phyloP scores from a whole-genome alignment of 768 basidiomycete genomes.

The Psilocybe cyanescens region DNA sequence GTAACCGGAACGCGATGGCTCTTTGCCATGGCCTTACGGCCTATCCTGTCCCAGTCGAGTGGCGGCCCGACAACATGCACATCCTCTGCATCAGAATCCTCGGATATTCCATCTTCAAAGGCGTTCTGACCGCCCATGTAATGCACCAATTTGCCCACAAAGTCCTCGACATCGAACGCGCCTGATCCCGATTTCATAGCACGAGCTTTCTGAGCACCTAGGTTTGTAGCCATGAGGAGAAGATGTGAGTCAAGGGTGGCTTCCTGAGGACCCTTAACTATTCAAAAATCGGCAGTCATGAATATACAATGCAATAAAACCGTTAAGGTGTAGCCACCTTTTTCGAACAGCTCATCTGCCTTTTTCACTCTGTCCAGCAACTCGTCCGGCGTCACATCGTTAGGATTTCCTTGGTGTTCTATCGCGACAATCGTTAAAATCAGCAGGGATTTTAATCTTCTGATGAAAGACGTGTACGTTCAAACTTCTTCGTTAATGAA shows the following conservation, averaged over 20 bases:
- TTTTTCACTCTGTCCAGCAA: conserved; percentile 57
- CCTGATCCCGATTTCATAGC: conserved; percentile 87
- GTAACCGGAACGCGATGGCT: conserved; percentile 79
- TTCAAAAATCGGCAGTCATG: not conserved
- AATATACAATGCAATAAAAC: not conserved
- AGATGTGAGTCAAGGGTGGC: conserved; percentile 89
- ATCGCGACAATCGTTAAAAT: not conserved
- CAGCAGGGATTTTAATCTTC: too few species aligned
- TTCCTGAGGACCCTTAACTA: conserved; percentile 83
- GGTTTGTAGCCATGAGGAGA: conserved; percentile 74
- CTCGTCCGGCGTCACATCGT: conserved; percentile 58
- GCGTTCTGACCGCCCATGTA: conserved; percentile 74
- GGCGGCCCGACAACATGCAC: conserved; percentile 45
- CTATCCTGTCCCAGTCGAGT: conserved; percentile 87
- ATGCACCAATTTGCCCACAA: conserved; percentile 71
- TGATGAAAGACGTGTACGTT: conserved; percentile 50
- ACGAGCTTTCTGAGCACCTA: conserved; percentile 87
- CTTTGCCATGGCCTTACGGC: conserved; percentile 80
- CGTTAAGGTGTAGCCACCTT: conserved; percentile 42
- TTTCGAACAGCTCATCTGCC: conserved; percentile 66
- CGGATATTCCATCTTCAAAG: conserved; percentile 45
- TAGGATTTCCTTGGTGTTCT: conserved; percentile 55
- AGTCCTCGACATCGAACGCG: conserved; percentile 93
- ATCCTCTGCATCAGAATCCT: conserved; percentile 58
- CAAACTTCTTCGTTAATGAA: conserved; percentile 60